Conservation (phyloP, 164 flowering plant genomes). For the Vitis labrusca region DNA sequence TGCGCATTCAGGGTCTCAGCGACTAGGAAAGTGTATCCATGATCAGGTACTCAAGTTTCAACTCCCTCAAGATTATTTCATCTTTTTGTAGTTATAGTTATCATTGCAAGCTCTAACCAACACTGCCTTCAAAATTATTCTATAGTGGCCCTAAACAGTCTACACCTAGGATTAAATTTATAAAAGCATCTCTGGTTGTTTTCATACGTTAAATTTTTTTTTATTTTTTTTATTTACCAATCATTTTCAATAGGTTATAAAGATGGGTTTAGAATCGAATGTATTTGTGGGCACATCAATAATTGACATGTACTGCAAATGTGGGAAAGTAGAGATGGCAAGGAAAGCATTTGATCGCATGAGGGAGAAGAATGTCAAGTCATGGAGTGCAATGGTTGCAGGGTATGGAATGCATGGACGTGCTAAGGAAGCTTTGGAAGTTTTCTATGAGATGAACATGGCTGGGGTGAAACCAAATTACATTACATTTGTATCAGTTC, state of each 20-base stretch:
- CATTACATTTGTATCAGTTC: slow-evolving; percentile 77
- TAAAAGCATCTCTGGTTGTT: too few species aligned
- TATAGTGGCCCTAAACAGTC: too few species aligned
- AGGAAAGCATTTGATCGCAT: slow-evolving; percentile 59
- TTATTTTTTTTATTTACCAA: neutral
- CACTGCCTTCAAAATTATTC: too few species aligned
- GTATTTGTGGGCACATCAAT: slow-evolving; percentile 79
- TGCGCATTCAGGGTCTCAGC: slow-evolving; percentile 68
- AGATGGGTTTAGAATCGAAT: slow-evolving; percentile 54
- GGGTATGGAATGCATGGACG: slow-evolving; percentile 87
- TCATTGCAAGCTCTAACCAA: too few species aligned
- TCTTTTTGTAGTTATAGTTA: neutral
- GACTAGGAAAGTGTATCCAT: slow-evolving; percentile 67
- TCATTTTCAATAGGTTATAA: slow-evolving; percentile 44
- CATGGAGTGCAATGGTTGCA: slow-evolving; percentile 87
- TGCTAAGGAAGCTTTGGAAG: slow-evolving; percentile 63
- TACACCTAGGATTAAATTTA: too few species aligned
- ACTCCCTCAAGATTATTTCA: neutral
- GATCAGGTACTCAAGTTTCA: slow-evolving; percentile 51
- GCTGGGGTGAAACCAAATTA: slow-evolving; percentile 64
- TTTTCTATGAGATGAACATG: slow-evolving; percentile 58
- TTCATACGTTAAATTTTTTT: neutral
- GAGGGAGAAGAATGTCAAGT: slow-evolving; percentile 67
- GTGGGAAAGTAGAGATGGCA: slow-evolving; percentile 70
- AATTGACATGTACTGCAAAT: slow-evolving; percentile 90